These are phyloP conservation scores for Trichophyton equinum DNA, from an alignment of 2,329 filamentous ascomycete genomes.

Conservation along the genomic window DNA sequence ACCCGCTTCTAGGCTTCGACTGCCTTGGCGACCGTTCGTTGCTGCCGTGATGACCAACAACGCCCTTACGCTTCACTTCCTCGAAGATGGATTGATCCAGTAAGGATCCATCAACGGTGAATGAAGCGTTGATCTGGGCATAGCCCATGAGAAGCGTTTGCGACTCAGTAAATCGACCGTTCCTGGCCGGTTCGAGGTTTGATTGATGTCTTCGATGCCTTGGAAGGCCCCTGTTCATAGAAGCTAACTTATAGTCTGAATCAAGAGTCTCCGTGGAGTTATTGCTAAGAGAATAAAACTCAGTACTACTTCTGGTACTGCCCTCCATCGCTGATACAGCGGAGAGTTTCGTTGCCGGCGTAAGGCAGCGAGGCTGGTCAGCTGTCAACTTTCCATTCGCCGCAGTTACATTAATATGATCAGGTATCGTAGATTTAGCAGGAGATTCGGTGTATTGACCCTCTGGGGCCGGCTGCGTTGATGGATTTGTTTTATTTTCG, in stretches of 20 bases:
- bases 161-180: conserved; percentile 13
- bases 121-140: conserved; percentile 83
- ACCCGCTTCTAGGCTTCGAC: conserved; percentile 52
- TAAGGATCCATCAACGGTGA: conserved; percentile 80
- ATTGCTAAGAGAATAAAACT: conserved; percentile 92
- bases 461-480: neutral
- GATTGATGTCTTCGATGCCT: conserved; percentile 36
- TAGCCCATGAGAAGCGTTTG: conserved; percentile 97
- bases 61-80: conserved; percentile 87
- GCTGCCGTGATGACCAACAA: conserved; percentile 68
- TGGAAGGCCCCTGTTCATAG: conserved; percentile 38
- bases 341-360: conserved; percentile 31
- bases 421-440: neutral
- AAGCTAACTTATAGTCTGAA: conserved; percentile 61
- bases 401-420: conserved; percentile 18
- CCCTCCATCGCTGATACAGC: conserved; percentile 43
- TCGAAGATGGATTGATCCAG: conserved; percentile 85
- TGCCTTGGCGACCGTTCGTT: conserved; percentile 61
- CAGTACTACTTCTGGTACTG: conserved; percentile 81
- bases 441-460: neutral
- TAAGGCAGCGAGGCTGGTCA: conserved; percentile 21
- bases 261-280: conserved; percentile 85
- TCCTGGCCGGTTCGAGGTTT: conserved; percentile 23
- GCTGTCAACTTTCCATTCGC: conserved; percentile 21
- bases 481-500: conserved; percentile 1